phyloP scores from a whole-genome alignment of 2,329 filamentous ascomycete species.

The Endothia cerciana region DNA sequence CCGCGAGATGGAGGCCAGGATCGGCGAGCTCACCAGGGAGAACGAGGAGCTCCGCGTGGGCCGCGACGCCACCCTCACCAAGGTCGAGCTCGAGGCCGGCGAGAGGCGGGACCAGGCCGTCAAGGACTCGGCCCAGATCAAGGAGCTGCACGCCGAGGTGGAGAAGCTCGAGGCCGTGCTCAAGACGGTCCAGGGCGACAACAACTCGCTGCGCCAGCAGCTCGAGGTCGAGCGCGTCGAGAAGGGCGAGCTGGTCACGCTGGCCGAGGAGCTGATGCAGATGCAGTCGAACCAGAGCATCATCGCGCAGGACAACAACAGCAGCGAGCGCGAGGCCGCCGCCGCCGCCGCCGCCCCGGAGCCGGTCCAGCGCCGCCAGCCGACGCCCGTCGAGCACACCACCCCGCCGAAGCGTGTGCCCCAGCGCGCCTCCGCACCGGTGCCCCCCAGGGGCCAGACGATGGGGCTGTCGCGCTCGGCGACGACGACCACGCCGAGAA shows the following conservation, averaged over 20 bases:
- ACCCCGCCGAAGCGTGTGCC: conserved; percentile 24
- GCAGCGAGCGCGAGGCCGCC: neutral
- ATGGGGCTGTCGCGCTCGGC: conserved; percentile 22
- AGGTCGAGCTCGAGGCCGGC: conserved; percentile 51
- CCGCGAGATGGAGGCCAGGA: conserved; percentile 72
- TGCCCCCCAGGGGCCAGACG: conserved; percentile 18
- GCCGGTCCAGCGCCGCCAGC: neutral
- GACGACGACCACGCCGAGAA: conserved; percentile 25
- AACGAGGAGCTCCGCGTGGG: conserved; percentile 73
- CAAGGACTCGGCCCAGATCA: conserved; percentile 68
- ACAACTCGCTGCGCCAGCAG: conserved; percentile 65
- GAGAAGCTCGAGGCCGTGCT: conserved; percentile 77
- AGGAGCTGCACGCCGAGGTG: conserved; percentile 73
- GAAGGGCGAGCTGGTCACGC: conserved; percentile 80
- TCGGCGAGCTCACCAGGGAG: conserved; percentile 71
- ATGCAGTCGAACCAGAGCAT: conserved; percentile 60
- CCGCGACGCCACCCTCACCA: conserved; percentile 68
- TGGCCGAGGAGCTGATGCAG: conserved; percentile 82
- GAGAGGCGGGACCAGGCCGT: conserved; percentile 62
- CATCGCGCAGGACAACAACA: conserved; percentile 37
- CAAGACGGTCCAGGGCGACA: conserved; percentile 69
- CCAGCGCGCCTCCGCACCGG: conserved; percentile 27
- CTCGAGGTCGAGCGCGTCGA: conserved; percentile 78
- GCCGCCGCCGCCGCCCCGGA: too few species aligned
- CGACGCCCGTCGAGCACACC: conserved; percentile 9